Conservation (phyloP, 495 filamentous ascomycete genomes). For the Penicillium ucsense region DNA sequence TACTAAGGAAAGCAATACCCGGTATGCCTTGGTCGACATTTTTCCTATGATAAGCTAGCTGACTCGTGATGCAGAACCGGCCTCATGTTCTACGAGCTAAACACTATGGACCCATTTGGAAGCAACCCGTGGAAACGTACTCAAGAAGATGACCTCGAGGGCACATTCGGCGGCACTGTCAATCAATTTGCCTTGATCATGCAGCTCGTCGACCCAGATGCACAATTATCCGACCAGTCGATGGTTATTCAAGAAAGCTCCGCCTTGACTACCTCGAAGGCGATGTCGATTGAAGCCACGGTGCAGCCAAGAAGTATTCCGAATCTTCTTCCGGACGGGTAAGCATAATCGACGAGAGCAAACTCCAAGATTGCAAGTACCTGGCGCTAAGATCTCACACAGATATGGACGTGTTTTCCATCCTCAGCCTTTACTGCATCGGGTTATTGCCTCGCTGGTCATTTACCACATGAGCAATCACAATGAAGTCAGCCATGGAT, state of each 20-base stretch:
- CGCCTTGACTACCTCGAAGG: no score
- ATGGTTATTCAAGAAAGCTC: neutral
- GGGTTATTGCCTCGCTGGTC: neutral
- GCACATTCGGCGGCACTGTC: neutral
- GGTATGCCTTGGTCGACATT: neutral
- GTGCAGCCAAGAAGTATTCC: neutral
- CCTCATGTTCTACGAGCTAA: conserved; percentile 1
- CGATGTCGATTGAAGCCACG: no score
- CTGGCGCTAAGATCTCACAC: neutral
- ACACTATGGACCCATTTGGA: conserved; percentile 1
- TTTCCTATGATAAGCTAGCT: neutral
- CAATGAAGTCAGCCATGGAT: neutral
- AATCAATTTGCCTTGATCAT: neutral
- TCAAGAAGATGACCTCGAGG: neutral
- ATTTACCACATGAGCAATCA: neutral
- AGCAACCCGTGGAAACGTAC: conserved; percentile 2
- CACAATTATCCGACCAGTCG: neutral
- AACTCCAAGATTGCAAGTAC: neutral
- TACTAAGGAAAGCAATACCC: neutral
- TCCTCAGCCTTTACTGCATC: neutral
- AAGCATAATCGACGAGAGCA: neutral
- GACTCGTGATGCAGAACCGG: neutral
- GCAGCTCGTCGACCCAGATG: neutral
- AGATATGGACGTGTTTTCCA: neutral
- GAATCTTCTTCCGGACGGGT: neutral